Percentiles rank a stretch among this genome's conserved stretches.
phyloP scores from a whole-genome alignment of 495 filamentous ascomycete genomes.

The Penicillium diatomitis region DNA sequence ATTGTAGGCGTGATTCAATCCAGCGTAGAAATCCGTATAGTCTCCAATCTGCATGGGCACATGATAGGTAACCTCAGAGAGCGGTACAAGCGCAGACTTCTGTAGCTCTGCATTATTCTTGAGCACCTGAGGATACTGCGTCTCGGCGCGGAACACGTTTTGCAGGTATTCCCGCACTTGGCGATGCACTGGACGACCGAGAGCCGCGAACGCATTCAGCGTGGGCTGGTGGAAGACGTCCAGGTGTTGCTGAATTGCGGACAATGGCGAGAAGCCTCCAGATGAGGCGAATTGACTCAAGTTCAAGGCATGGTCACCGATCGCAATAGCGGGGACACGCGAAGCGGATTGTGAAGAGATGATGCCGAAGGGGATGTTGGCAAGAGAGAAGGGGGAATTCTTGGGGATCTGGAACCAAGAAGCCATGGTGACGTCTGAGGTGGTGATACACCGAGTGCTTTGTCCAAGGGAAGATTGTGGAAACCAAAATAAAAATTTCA shows the following conservation, averaged over 20 bases:
- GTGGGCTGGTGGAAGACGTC: conserved; percentile 59
- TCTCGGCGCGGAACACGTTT: conserved; percentile 54
- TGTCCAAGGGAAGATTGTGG: neutral
- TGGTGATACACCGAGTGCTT: neutral
- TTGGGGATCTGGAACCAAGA: conserved; percentile 59
- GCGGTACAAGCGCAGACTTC: conserved; percentile 43
- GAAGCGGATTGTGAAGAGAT: conserved; percentile 48
- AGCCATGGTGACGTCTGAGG: conserved; percentile 34
- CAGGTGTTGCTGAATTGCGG: conserved; percentile 46
- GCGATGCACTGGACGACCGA: conserved; percentile 62
- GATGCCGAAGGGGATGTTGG: conserved; percentile 91
- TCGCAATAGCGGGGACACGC: conserved; percentile 64
- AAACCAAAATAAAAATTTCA: conserved; percentile 1
- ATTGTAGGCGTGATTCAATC: conserved; percentile 77
- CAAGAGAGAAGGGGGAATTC: conserved; percentile 68
- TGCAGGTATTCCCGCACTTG: conserved; percentile 68
- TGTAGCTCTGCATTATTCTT: conserved; percentile 47
- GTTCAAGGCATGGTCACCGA: conserved; percentile 71
- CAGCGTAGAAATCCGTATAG: conserved; percentile 97
- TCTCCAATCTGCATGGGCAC: conserved; percentile 86
- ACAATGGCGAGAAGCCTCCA: conserved; percentile 52
- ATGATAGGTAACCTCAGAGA: conserved; percentile 57
- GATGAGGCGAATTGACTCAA: conserved; percentile 53
- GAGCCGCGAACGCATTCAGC: conserved; percentile 73
- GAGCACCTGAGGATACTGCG: conserved; percentile 49